Conservation (phyloP, 768 basidiomycete species). For the Tulasnella sp. region DNA sequence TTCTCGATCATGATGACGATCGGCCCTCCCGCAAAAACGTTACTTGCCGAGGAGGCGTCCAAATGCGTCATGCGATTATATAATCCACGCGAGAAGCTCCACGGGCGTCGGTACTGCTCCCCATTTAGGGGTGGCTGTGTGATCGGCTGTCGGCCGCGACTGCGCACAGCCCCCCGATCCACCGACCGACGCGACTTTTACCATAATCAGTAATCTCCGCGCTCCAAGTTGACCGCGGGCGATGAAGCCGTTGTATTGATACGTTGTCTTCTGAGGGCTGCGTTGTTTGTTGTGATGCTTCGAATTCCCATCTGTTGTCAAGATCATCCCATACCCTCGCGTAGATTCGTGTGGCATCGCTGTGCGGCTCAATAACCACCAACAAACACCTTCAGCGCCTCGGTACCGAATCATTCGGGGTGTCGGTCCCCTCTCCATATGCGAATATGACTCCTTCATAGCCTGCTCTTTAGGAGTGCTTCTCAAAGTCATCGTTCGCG, state of each 20-base stretch:
- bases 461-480: background rate
- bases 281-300: background rate
- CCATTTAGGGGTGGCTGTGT: background rate
- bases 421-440: background rate
- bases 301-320: background rate
- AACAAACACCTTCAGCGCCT: background rate
- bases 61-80: background rate
- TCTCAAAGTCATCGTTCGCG: background rate
- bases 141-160: too few species aligned
- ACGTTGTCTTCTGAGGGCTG: background rate
- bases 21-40: background rate
- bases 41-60: background rate
- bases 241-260: conserved; percentile 1
- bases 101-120: background rate
- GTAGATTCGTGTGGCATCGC: background rate
- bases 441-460: background rate
- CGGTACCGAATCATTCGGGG: background rate
- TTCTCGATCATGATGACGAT: background rate
- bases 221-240: background rate
- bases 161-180: background rate
- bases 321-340: background rate
- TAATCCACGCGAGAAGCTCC: background rate
- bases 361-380: background rate
- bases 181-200: background rate
- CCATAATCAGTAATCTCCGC: background rate